Base-by-base conservation (phyloP, 257 asterid genomes). In the Nicotiana otophora region DNA sequence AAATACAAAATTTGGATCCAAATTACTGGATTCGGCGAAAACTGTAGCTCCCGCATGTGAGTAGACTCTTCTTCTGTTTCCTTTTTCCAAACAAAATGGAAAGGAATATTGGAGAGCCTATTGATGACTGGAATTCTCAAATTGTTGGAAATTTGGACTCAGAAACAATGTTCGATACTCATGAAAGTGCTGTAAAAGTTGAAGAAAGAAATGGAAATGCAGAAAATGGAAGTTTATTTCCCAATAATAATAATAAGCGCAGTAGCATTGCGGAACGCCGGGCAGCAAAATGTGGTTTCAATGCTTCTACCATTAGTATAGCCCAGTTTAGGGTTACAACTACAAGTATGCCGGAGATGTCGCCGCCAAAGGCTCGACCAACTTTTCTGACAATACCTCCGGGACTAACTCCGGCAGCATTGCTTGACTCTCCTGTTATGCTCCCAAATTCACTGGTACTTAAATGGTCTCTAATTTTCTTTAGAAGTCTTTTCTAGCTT, bases 371-470 rank as follows among this genome's bases (percentile, higher is more conserved):
- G 19, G 77, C 63, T 48, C 12, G 58, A 17, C 81, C 90, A 5
- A 79, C 90, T 9, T 86, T 19, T 84, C 86, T 93, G 81, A 92
- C 92, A 2, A 85, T 93, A 8, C 91, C 94, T 2, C 81, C 90
- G 1, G 95, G 95, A 9, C 66, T 92, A 16, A 91, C 95, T 83
- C 95, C 97, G 4, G 87, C 98, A 0, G 91, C 88, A 0, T 58
- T 92, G 88, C 91, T 94, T 0, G 96, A 89, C 58, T 92, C 97
- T 63, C 96, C 95, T n/a, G 76, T 89, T 86, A 86, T 92, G 98
- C 92, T 94, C 30, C 95, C 91, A 2, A 90, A 91, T 85, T 69
- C 87, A 53, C 93, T 91, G 94, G 97, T 92, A 74, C 19, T 17
- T 19, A 8, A 8, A 0, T 42, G 12, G 12, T 9, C 31, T n/a